Percentiles rank a stretch among this genome's conserved stretches.
Evolutionary conservation across 1,284 basidiomycete genomes (phyloP).

Genomic region (Schizophyllum amplum): DNA sequence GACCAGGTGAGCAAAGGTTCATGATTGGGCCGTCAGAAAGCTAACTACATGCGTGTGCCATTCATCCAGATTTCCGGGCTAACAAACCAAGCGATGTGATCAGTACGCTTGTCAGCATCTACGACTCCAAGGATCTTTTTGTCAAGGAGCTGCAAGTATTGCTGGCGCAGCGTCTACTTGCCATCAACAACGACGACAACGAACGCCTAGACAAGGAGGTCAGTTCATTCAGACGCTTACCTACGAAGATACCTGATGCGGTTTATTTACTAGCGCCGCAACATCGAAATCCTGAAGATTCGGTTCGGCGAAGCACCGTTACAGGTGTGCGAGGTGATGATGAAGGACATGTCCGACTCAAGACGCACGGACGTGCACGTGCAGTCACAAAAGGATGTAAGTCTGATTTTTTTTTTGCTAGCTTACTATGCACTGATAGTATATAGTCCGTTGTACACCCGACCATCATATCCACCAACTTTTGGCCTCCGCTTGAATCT

Average conservation of each 20-base stretch:
- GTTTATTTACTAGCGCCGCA: conserved; percentile 57
- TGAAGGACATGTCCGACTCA: conserved; percentile 92
- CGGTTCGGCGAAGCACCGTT: conserved; percentile 87
- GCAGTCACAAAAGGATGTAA: conserved; percentile 62
- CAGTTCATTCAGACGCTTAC: background rate
- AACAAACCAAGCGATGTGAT: conserved; percentile 87
- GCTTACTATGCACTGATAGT: conserved; percentile 1
- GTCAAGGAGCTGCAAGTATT: conserved; percentile 89
- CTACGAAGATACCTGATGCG: background rate
- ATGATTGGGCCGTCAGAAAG: background rate
- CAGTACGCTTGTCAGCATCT: conserved; percentile 92
- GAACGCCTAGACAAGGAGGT: background rate
- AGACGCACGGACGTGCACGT: conserved; percentile 80
- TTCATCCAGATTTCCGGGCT: conserved; percentile 81
- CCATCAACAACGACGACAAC: conserved; percentile 41
- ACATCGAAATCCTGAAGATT: conserved; percentile 88
- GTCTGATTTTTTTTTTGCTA: conserved; percentile 16
- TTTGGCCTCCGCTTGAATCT: conserved; percentile 82
- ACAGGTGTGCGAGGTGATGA: conserved; percentile 94
- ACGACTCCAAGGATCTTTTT: conserved; percentile 90
- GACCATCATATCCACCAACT: conserved; percentile 85
- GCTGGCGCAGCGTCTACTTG: conserved; percentile 76
- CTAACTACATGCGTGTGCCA: conserved; percentile 1
- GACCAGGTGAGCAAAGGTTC: conserved; percentile 54
- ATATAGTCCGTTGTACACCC: conserved; percentile 70